phyloP scores from a whole-genome alignment of 2,329 filamentous ascomycete species.

The Trichoderma afroharzianum region DNA sequence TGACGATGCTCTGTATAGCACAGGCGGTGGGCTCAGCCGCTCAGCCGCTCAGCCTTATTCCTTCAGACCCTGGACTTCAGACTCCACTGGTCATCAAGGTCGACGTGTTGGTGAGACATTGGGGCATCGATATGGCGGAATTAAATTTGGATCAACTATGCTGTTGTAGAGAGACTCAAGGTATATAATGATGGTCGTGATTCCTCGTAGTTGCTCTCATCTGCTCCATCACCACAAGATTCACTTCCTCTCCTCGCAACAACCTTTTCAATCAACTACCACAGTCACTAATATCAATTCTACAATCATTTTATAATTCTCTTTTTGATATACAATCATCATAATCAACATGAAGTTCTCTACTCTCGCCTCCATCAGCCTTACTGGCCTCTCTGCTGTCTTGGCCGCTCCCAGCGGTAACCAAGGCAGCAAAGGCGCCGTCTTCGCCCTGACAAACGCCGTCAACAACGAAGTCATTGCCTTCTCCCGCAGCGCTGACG shows the following conservation, averaged over 20 bases:
- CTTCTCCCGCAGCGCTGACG: constrained; percentile 20
- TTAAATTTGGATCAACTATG: background rate
- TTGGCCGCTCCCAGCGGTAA: background rate
- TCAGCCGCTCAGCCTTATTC: constrained; percentile 11
- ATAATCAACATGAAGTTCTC: constrained; percentile 3
- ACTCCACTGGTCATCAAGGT: background rate
- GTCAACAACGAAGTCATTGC: constrained; percentile 21
- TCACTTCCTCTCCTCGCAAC: background rate
- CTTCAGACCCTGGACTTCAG: background rate
- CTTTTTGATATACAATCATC: background rate
- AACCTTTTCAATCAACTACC: background rate
- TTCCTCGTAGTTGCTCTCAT: background rate
- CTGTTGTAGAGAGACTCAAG: background rate
- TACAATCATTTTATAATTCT: background rate
- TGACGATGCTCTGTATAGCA: background rate
- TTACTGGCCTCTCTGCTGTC: constrained; percentile 1
- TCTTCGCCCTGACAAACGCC: constrained; percentile 24
- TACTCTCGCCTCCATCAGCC: constrained; percentile 6
- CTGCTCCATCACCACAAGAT: background rate
- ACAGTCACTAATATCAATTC: background rate
- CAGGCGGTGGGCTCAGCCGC: background rate
- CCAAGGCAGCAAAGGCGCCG: constrained; percentile 18
- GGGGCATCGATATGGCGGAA: background rate
- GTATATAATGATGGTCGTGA: background rate
- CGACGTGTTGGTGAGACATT: background rate